Conservation (phyloP, 108 stramenopile genomes). For the Seminavis robusta region DNA sequence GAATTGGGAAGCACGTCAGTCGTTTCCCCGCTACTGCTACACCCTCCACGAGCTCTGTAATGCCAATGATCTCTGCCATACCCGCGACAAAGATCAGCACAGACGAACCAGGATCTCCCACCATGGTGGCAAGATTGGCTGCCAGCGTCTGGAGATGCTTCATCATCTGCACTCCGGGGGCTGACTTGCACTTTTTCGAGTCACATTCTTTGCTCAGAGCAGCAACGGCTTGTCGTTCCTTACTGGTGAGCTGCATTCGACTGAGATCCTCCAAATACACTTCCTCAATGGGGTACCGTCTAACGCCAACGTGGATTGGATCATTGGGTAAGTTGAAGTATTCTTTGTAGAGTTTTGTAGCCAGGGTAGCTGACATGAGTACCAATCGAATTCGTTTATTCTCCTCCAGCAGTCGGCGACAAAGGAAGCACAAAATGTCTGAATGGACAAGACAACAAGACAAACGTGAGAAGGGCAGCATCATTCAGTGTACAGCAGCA, state of each 20-base stretch:
- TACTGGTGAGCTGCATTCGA: slow-evolving; percentile 32
- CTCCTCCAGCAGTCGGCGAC: slow-evolving; percentile 61
- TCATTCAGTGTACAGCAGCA: not conserved
- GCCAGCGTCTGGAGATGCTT: slow-evolving; percentile 46
- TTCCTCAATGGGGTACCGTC: slow-evolving; percentile 74
- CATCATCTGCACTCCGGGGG: slow-evolving; percentile 39
- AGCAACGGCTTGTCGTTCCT: slow-evolving; percentile 29
- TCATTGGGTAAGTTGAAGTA: slow-evolving; percentile 69
- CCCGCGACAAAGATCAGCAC: slow-evolving; percentile 97
- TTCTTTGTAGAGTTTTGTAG: slow-evolving; percentile 69
- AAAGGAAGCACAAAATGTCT: slow-evolving; percentile 83
- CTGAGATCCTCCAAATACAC: slow-evolving; percentile 75
- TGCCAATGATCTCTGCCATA: slow-evolving; percentile 88
- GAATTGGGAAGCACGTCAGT: slow-evolving; percentile 84
- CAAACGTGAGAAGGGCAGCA: not conserved
- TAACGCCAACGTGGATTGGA: slow-evolving; percentile 77
- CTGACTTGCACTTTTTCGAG: slow-evolving; percentile 35
- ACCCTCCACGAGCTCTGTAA: slow-evolving; percentile 73
- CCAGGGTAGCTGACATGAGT: slow-evolving; percentile 92
- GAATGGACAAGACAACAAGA: slow-evolving; percentile 57
- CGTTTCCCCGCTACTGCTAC: slow-evolving; percentile 35
- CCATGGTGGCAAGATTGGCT: slow-evolving; percentile 38
- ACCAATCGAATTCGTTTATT: slow-evolving; percentile 78
- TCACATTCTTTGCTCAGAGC: slow-evolving; percentile 47
- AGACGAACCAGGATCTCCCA: slow-evolving; percentile 65